phyloP scores from a whole-genome alignment of 768 basidiomycete genomes.

The Suillus ampliporus region DNA sequence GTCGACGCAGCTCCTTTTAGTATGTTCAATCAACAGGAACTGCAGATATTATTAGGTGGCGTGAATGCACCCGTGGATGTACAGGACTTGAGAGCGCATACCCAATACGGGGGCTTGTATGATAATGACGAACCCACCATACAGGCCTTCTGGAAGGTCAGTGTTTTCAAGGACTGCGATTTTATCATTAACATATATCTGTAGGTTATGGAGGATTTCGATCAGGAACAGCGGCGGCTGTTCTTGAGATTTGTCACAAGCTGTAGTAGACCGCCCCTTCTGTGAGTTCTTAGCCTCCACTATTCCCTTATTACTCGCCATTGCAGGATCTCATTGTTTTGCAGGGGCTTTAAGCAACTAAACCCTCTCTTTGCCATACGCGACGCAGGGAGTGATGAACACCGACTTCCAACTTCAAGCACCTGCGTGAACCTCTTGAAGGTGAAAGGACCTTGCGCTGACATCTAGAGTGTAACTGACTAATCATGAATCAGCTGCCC shows the following conservation, averaged over 20 bases:
- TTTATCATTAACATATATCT: conserved; percentile 8
- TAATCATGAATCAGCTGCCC: conserved; percentile 59
- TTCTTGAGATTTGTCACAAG: conserved; percentile 93
- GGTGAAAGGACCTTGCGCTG: conserved; percentile 43
- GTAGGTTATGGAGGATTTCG: conserved; percentile 79
- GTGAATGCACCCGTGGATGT: conserved; percentile 86
- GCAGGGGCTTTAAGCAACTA: conserved; percentile 84
- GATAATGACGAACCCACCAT: conserved; percentile 75
- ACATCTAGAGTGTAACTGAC: conserved; percentile 12
- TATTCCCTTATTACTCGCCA: not conserved
- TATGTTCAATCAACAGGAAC: conserved; percentile 98
- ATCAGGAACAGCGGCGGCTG: conserved; percentile 77
- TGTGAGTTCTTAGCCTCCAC: conserved; percentile 54
- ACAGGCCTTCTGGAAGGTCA: conserved; percentile 80
- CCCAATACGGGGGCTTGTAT: conserved; percentile 84
- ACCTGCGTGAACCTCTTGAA: conserved; percentile 95
- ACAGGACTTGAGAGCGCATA: conserved; percentile 77
- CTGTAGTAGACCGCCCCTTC: conserved; percentile 85
- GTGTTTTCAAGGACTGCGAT: conserved; percentile 4
- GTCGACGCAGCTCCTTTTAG: conserved; percentile 43
- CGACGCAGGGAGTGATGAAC: conserved; percentile 75
- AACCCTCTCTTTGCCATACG: conserved; percentile 89
- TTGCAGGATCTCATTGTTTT: not conserved
- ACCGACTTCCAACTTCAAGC: conserved; percentile 75
- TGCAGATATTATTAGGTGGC: conserved; percentile 90